A percentile compares a stretch with the other conserved stretches of the same genome.
Conservation (phyloP, 176 grass and related monocot species). For the Paspalum notatum region DNA sequence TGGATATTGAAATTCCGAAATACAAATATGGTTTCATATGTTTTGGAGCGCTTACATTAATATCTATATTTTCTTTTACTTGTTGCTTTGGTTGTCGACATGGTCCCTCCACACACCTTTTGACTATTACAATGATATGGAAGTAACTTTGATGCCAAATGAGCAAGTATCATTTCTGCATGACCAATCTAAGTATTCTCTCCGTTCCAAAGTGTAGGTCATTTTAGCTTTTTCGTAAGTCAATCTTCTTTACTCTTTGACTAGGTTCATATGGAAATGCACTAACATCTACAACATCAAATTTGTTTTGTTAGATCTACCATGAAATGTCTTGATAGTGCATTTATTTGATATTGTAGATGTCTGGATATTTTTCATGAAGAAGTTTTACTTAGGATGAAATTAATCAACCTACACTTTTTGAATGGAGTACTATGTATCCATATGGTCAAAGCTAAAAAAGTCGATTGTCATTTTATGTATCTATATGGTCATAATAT, state of each 20-base stretch:
- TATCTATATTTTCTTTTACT: neutral
- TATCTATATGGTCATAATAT: neutral
- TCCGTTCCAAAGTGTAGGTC: no score
- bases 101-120: neutral
- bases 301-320: no score
- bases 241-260: no score
- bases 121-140: neutral
- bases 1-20: neutral
- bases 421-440: neutral
- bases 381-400: no score
- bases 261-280: no score
- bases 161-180: neutral
- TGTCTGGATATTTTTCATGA: no score
- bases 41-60: neutral
- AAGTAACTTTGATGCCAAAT: neutral
- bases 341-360: no score
- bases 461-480: neutral
- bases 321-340: no score
- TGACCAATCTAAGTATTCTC: neutral
- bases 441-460: neutral
- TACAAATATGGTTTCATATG: constrained; percentile 22
- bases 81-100: neutral
- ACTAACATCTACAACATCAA: no score
- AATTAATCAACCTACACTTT: no score
- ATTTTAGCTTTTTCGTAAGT: no score